Evolutionary conservation across 1,139 yeast genomes (phyloP), one percentile per base, ranked within the genome.

Genomic region (Taphrina communis): DNA sequence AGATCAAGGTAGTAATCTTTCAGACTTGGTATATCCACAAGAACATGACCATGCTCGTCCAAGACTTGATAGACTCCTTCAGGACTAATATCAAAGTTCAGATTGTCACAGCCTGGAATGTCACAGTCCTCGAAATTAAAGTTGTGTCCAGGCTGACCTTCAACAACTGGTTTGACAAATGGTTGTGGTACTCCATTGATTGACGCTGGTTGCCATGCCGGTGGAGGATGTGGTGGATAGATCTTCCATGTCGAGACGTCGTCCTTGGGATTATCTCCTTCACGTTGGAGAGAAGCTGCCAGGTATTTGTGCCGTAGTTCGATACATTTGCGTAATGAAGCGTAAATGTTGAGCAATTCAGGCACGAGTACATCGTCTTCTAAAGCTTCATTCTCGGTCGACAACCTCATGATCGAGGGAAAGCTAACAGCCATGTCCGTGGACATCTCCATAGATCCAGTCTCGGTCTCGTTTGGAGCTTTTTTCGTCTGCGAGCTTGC

Each of bases 161-260:
- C 73, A 69, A 19, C 61, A 38, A 68, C 70, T 61, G 62, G 67
- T 38, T 63, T 63, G 61, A 63, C 48, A 21, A 53, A 63, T 6
- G 67, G 60, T 41, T 65, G 66, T 70, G 78, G 79, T 41, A 75
- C 75, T 65, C 55, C 80, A 70, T 63, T 81, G 57, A 58, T 21
- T 38, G 58, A 46, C 19, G 48, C 63, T 5, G 68, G 58, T 39
- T 56, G 89, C 84, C 96, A 94, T 38, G 95, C 87, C 1, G 99
- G 97, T 72, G 87, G 87, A 12, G 99, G 99, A 0, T 98, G 98
- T 11, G 89, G 87, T 0, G 99, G 99, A 76, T 93, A 93, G 65
- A 95, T 87, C 17, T 77, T 76, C 98, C 99, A 95, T 39, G 76
- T 77, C 2, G 78, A 77, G 21, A 39, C 52, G 57, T 78, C 80